Evolutionary conservation across 202 grass and related monocot genomes (phyloP), one percentile per base, ranked within the genome.

Genomic region (Zoysia matrella): DNA sequence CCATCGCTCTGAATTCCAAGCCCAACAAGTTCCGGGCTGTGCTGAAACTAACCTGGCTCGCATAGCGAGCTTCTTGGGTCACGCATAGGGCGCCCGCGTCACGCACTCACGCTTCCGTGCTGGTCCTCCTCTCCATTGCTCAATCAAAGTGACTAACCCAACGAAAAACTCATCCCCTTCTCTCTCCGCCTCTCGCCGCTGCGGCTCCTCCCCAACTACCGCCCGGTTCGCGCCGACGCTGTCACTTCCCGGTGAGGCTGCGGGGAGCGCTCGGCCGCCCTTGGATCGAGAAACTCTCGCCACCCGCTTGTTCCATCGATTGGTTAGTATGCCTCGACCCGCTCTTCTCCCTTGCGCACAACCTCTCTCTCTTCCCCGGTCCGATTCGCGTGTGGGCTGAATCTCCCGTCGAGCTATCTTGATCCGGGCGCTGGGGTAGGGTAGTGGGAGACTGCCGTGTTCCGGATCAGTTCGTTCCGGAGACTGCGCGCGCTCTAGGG

Each of bases 151-250:
- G 41, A 51, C 62, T 16, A 14, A 13, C 79, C 79, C 76, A 49
- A 7, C 8, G 16, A 36, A 39, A 9, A 8, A 7, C 18, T 7
- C 12, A 15, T 63, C 48, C 6, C 79, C 5, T 57, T 42, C 40
- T 62, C 15, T 63, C 55, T 44, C 79, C 30, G 30, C 30, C 30
- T 36, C 30, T 36, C 30, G 30, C 30, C 30, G 30, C 30, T 36
- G 30, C 30, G 30, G 40, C 57, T 30, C 42, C 44, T 49, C 42
- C 67, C 75, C 75, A 66, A 52, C 69, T 72, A 52, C 80, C 79
- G 1, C 79, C 14, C 15, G 13, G 53, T 15, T 11, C 47, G 9
- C 42, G 44, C 3, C 78, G 5, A 30, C 16, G 18, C 47, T 47
- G 60, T 8, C 60, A 13, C 7, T 13, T 30, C 47, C 8, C 12